phyloP scores from a whole-genome alignment of 1,284 basidiomycete species.

The Tremellales sp. region DNA sequence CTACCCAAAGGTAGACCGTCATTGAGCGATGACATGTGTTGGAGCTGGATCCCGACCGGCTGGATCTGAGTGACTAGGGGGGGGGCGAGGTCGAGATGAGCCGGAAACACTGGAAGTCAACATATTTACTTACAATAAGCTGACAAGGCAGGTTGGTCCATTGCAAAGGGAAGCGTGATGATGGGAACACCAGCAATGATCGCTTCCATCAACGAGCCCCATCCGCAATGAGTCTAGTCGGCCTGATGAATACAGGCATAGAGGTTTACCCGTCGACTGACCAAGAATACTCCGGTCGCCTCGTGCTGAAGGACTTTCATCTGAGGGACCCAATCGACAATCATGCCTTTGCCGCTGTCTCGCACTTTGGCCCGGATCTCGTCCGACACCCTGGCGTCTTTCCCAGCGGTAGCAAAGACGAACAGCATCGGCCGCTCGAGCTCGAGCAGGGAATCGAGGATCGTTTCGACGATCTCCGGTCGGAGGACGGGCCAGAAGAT shows the following conservation, averaged over 20 bases:
- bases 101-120: background rate
- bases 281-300: constrained; percentile 11
- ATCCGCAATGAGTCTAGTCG: constrained; percentile 10
- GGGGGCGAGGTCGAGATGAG: no score
- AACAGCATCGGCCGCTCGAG: constrained; percentile 10
- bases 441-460: constrained; percentile 7
- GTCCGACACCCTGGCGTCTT: constrained; percentile 1
- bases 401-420: constrained; percentile 8
- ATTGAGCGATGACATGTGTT: background rate
- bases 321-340: constrained; percentile 12
- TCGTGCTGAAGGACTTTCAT: constrained; percentile 9
- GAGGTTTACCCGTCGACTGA: background rate
- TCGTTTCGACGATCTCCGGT: constrained; percentile 7
- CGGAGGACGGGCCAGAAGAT: constrained; percentile 9
- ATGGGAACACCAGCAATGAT: constrained; percentile 11
- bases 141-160: constrained; percentile 2
- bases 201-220: constrained; percentile 9
- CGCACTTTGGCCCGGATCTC: constrained; percentile 2
- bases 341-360: constrained; percentile 6
- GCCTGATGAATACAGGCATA: background rate
- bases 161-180: constrained; percentile 6
- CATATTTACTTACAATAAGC: constrained; percentile 2
- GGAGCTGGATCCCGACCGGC: no score
- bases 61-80: no score
- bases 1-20: background rate